phyloP scores from a whole-genome alignment of 1,139 yeast genomes.

The Hyphopichia khmerensis region DNA sequence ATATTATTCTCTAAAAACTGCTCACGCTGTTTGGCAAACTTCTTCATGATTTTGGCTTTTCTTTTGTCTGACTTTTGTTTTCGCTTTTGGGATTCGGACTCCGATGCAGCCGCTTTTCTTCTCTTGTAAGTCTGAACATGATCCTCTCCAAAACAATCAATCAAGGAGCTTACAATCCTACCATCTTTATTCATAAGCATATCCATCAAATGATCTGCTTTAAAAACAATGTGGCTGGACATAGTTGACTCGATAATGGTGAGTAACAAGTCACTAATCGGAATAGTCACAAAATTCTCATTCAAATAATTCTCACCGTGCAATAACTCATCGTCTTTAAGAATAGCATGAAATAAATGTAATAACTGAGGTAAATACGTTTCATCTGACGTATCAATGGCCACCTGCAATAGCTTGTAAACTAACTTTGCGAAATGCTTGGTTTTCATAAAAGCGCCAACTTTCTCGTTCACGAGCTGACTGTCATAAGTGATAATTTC shows the following conservation, averaged over 20 bases:
- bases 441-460: slow-evolving; percentile 56
- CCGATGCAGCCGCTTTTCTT: slow-evolving; percentile 23
- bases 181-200: slow-evolving; percentile 47
- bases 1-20: slow-evolving; percentile 34
- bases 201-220: slow-evolving; percentile 58
- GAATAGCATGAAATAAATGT: slow-evolving; percentile 65
- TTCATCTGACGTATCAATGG: slow-evolving; percentile 51
- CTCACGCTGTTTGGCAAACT: slow-evolving; percentile 42
- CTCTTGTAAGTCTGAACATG: slow-evolving; percentile 43
- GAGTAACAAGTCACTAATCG: slow-evolving; percentile 55
- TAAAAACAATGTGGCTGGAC: slow-evolving; percentile 46
- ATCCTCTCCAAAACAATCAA: slow-evolving; percentile 57
- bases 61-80: slow-evolving; percentile 40
- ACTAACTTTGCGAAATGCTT: slow-evolving; percentile 54
- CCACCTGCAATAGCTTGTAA: slow-evolving; percentile 53
- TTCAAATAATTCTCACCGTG: slow-evolving; percentile 40
- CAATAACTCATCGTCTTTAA: slow-evolving; percentile 51
- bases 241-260: slow-evolving; percentile 50
- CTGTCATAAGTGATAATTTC: slow-evolving; percentile 34
- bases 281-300: slow-evolving; percentile 49
- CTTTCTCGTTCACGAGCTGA: slow-evolving; percentile 29
- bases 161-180: slow-evolving; percentile 48
- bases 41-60: slow-evolving; percentile 38
- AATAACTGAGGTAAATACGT: slow-evolving; percentile 57
- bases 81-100: slow-evolving; percentile 44